A percentile compares a stretch with the other conserved stretches of the same genome.
phyloP scores from a whole-genome alignment of 805 yeast genomes.

The Ogataea pignaliae region DNA sequence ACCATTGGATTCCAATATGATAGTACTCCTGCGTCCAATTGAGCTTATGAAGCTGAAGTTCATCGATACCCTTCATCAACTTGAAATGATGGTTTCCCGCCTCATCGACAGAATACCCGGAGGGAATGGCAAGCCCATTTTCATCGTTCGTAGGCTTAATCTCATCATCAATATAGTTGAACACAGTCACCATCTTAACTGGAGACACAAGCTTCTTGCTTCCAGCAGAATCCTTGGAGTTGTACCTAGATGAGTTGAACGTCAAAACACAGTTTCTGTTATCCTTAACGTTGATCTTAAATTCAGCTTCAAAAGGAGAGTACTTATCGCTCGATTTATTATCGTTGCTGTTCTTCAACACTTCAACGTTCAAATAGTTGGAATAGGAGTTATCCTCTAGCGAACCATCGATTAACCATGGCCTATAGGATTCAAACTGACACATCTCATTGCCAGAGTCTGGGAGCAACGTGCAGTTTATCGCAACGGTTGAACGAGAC shows the following conservation, averaged over 20 bases:
- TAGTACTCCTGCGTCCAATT: constrained; percentile 50
- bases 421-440: constrained; percentile 44
- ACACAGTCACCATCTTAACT: constrained; percentile 57
- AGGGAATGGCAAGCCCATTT: constrained; percentile 27
- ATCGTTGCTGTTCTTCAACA: constrained; percentile 44
- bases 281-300: constrained; percentile 52
- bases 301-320: constrained; percentile 61
- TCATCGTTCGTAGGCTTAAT: constrained; percentile 1
- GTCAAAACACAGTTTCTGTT: constrained; percentile 61
- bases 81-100: constrained; percentile 40
- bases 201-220: constrained; percentile 45
- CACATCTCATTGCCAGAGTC: constrained; percentile 51
- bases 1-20: constrained; percentile 71
- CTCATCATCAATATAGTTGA: constrained; percentile 29
- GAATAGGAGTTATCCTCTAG: constrained; percentile 29
- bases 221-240: constrained; percentile 23
- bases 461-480: constrained; percentile 33
- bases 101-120: constrained; percentile 40
- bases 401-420: constrained; percentile 41
- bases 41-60: constrained; percentile 59
- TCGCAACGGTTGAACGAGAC: constrained; percentile 28
- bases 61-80: constrained; percentile 58
- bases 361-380: constrained; percentile 46
- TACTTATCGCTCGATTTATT: constrained; percentile 34
- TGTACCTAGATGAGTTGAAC: constrained; percentile 49